Conservation (phyloP, 2,329 filamentous ascomycete species). For the Didymella sp. region DNA sequence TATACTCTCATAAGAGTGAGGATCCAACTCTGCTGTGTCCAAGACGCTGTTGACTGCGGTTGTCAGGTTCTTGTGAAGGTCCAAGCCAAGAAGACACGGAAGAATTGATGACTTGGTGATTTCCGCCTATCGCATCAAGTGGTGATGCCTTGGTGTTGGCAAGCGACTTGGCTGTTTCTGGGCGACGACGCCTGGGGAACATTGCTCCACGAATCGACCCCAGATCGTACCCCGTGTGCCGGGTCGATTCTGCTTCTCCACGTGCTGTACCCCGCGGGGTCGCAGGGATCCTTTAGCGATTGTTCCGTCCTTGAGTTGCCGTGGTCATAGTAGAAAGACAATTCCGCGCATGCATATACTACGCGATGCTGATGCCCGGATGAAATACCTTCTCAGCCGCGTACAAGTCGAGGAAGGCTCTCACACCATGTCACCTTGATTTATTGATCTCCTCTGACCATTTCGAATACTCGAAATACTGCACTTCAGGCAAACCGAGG, state of each 20-base stretch:
- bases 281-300: conserved; percentile 2
- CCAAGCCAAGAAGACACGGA: conserved; percentile 18
- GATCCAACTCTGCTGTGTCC: conserved; percentile 7
- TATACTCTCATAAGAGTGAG: conserved; percentile 4
- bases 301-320: conserved; percentile 9
- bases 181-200: conserved; percentile 15
- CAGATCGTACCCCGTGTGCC: conserved; percentile 12
- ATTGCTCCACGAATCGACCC: conserved; percentile 23
- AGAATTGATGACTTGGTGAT: conserved; percentile 12
- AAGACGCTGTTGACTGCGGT: conserved; percentile 12
- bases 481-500: neutral
- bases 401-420: neutral
- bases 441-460: neutral
- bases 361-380: neutral
- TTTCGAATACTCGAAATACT: neutral
- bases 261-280: conserved; percentile 11
- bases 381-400: neutral
- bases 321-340: neutral
- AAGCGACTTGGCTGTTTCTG: conserved; percentile 18
- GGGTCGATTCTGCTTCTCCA: conserved; percentile 2
- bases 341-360: neutral
- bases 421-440: neutral
- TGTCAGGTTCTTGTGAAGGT: conserved; percentile 16
- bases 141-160: conserved; percentile 16
- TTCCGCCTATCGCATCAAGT: conserved; percentile 15